Evolutionary conservation across 768 basidiomycete genomes (phyloP).

Genomic region (Coprinopsis strossmayeri): DNA sequence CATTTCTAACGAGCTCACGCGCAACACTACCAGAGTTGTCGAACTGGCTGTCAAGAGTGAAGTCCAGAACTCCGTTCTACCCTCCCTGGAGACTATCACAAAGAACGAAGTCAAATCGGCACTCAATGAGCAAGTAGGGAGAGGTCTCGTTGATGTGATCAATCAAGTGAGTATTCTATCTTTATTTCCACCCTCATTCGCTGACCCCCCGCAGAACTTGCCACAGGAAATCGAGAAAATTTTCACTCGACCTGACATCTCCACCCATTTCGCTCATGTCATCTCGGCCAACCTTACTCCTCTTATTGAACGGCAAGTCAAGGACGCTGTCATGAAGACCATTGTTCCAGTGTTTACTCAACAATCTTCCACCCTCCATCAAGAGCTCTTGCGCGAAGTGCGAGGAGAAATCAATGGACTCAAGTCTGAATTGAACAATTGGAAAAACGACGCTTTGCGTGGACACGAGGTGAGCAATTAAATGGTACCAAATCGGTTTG

Average conservation of each 20-base stretch:
- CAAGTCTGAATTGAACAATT: conserved; percentile 72
- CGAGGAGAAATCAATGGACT: conserved; percentile 68
- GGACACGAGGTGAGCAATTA: conserved; percentile 62
- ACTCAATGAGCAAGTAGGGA: conserved; percentile 71
- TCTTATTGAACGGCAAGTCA: conserved; percentile 74
- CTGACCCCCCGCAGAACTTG: conserved; percentile 45
- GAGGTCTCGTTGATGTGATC: conserved; percentile 65
- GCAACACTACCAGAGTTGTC: conserved; percentile 84
- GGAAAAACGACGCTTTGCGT: conserved; percentile 75
- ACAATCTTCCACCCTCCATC: conserved; percentile 70
- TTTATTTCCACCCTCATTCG: neutral
- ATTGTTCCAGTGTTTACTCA: conserved; percentile 74
- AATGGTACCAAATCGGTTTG: neutral
- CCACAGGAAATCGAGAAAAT: conserved; percentile 77
- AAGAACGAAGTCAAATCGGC: conserved; percentile 75
- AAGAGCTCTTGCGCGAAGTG: conserved; percentile 72
- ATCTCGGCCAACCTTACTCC: conserved; percentile 69
- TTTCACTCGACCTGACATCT: conserved; percentile 69
- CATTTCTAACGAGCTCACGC: conserved; percentile 79
- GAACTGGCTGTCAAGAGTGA: conserved; percentile 85
- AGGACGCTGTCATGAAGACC: conserved; percentile 66
- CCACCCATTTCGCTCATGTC: conserved; percentile 68
- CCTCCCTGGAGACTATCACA: conserved; percentile 76
- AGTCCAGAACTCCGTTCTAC: conserved; percentile 78
- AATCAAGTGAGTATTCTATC: conserved; percentile 50